phyloP scores from a whole-genome alignment of 208 protist species.

The Balamuthia mandrillaris region DNA sequence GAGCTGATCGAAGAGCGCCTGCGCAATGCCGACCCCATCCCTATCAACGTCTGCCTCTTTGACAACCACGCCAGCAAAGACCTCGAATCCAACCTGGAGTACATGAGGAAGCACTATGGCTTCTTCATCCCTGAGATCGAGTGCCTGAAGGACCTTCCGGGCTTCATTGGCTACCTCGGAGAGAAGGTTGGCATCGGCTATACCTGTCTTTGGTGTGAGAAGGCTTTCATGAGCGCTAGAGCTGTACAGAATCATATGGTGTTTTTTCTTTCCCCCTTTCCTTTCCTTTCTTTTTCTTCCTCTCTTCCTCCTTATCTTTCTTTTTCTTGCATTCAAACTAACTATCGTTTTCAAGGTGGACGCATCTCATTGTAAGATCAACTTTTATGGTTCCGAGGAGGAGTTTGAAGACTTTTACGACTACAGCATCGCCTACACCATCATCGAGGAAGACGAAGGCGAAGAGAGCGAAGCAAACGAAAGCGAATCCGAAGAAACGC shows the following conservation, averaged over 20 bases:
- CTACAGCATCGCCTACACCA: too few species aligned
- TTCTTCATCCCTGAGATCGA: slow-evolving; percentile 75
- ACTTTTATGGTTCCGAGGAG: slow-evolving; percentile 52
- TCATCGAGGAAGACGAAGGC: not conserved
- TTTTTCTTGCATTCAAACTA: not conserved
- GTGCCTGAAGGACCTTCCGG: slow-evolving; percentile 63
- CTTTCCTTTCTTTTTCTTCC: not conserved
- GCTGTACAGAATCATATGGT: slow-evolving; percentile 71
- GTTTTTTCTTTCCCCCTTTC: not conserved
- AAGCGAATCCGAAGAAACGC: not conserved
- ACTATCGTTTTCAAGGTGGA: not conserved
- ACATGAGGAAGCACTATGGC: slow-evolving; percentile 66
- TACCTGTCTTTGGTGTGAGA: slow-evolving; percentile 68
- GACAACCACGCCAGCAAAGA: not conserved
- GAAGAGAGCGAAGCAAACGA: not conserved
- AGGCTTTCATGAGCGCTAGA: slow-evolving; percentile 38
- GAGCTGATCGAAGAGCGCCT: slow-evolving; percentile 13
- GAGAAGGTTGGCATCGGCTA: slow-evolving; percentile 70
- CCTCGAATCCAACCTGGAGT: slow-evolving; percentile 57
- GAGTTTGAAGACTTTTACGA: slow-evolving; percentile 73
- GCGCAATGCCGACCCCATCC: not conserved
- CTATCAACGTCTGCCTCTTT: slow-evolving; percentile 18
- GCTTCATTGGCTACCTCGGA: slow-evolving; percentile 62
- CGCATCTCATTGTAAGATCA: slow-evolving; percentile 66
- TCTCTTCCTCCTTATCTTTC: not conserved